A percentile compares a stretch with the other conserved stretches of the same genome.
These are phyloP conservation scores for Trichoderma gracile DNA, from an alignment of 2,329 filamentous ascomycete species.

Conservation along the genomic window DNA sequence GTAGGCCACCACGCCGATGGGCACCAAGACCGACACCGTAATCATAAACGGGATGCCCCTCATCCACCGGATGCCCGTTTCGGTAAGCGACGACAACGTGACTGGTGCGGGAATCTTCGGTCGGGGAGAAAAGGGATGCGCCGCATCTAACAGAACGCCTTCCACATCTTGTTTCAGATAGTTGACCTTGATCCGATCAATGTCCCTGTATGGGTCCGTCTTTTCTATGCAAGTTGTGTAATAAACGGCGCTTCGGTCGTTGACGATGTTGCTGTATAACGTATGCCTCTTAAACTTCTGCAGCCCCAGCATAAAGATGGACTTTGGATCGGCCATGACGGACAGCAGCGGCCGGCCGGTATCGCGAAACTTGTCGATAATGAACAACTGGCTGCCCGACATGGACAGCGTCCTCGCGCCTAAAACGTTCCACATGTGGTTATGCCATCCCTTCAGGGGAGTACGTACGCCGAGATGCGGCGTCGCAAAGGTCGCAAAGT, in stretches of 20 bases:
- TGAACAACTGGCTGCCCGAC: conserved; percentile 85
- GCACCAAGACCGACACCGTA: conserved; percentile 68
- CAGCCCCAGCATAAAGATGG: conserved; percentile 81
- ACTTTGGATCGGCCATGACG: conserved; percentile 77
- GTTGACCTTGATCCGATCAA: conserved; percentile 68
- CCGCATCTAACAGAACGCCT: conserved; percentile 71
- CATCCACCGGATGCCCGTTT: conserved; percentile 41
- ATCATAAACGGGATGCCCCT: conserved; percentile 63
- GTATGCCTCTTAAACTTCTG: conserved; percentile 73
- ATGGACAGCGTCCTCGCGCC: conserved; percentile 78
- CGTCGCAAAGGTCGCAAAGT: conserved; percentile 90
- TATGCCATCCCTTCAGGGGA: conserved; percentile 65
- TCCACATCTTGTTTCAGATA: conserved; percentile 71
- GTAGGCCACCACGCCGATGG: conserved; percentile 70
- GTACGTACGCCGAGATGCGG: conserved; percentile 78
- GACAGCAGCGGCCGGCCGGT: conserved; percentile 79
- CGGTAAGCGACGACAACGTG: conserved; percentile 39
- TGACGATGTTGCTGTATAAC: conserved; percentile 83
- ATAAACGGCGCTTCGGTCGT: conserved; percentile 78
- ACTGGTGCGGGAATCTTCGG: conserved; percentile 36
- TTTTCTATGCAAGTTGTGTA: conserved; percentile 80
- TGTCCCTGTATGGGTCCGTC: conserved; percentile 73
- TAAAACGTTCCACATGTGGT: conserved; percentile 77
- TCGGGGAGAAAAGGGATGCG: conserved; percentile 58
- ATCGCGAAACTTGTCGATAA: conserved; percentile 80